Base-by-base conservation (phyloP, 2,329 filamentous ascomycete species). In the Nothophaeocryptopus gaeumannii region DNA sequence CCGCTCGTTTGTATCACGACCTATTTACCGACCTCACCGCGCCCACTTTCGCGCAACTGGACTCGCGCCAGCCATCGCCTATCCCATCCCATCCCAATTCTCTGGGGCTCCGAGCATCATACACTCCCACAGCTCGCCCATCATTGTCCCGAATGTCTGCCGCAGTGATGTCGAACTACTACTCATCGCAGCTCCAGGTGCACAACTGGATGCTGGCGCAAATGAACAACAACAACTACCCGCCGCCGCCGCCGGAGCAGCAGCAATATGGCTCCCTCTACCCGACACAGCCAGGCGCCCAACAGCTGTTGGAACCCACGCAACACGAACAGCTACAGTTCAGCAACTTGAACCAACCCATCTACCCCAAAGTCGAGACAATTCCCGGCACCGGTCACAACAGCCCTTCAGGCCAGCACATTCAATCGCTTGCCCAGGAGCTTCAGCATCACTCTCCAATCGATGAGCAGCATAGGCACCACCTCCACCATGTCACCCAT, bases 281-380 rank as follows among this genome's bases (percentile, higher is more conserved):
- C 47, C 58, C 66, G 8, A 46, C 64, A 12, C 53, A 58, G 12
- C 51, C 59, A 40, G 63, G 60, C 33, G 58, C 65, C 10, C 66
- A 67, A 48, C 63, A 65, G 45, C 50, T 64, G 42, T 50, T 65
- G 33, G 66, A 67, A 45, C 58, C 63, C 16, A 56, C 54, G 30
- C 65, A 66, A 43, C 65, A 67, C 42, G 62, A 63, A 11, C 65
- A 67, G 40, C 48, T 67, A 29, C 61, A 65, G 36, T 69, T 65
- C 56, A 62, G 56, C 53, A 63, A 58, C 36, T 54, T 68, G 45
- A 67, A 63, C 47, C 63, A 65, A 44, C 58, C 66, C 32, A 53
- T 60, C 35, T 69, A 68, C 47, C 64, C 66, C 30, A 70, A 70
- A 55, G 53, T 66, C 47, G 67, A 70, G 43, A 54, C 60, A 29